Conservation (phyloP, 208 protist species). For the Crithidia expoeki region DNA sequence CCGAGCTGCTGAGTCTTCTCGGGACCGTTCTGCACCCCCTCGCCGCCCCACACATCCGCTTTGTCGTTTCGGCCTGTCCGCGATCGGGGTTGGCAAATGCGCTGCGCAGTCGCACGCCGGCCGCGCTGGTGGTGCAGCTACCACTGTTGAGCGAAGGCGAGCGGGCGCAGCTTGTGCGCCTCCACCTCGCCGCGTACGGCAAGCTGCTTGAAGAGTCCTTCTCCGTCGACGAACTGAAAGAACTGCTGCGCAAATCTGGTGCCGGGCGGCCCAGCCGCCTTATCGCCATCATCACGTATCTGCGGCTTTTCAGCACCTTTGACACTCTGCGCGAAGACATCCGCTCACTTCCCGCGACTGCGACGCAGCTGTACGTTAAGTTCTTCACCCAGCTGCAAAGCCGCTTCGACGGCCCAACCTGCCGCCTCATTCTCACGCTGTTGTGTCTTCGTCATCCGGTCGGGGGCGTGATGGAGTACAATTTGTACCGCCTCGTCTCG, state of each 20-base stretch:
- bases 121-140: constrained; percentile 36
- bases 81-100: constrained; percentile 40
- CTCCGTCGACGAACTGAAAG: constrained; percentile 65
- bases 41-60: constrained; percentile 55
- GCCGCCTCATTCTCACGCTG: constrained; percentile 61
- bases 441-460: constrained; percentile 60
- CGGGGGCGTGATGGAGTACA: constrained; percentile 82
- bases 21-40: constrained; percentile 46
- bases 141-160: constrained; percentile 59
- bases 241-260: constrained; percentile 74
- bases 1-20: constrained; percentile 56
- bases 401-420: constrained; percentile 54
- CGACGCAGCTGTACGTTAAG: constrained; percentile 51
- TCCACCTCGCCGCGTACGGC: constrained; percentile 73
- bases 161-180: constrained; percentile 71
- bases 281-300: constrained; percentile 67
- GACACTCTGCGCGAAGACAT: constrained; percentile 81
- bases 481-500: constrained; percentile 75
- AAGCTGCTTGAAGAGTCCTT: constrained; percentile 82
- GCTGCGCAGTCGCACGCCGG: constrained; percentile 52
- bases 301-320: constrained; percentile 85
- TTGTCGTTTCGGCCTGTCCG: constrained; percentile 51
- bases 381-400: constrained; percentile 62
- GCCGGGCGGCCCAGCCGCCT: constrained; percentile 71
- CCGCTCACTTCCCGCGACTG: constrained; percentile 56